Percentiles rank a stretch among this genome's conserved stretches.
Evolutionary conservation across 78 protist species (phyloP).

Genomic region (Dictyostelium brefeldianum): DNA sequence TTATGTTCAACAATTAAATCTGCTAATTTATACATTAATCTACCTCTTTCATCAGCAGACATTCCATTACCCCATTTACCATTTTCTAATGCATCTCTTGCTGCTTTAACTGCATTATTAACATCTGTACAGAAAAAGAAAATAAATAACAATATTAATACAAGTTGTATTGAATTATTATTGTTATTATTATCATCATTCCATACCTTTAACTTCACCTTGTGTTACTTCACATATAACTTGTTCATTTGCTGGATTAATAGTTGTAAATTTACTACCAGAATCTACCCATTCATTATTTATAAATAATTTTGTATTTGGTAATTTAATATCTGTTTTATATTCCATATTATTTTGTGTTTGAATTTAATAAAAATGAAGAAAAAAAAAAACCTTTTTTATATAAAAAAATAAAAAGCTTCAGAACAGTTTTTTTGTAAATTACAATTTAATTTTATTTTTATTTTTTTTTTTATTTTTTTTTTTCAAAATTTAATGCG

Average conservation of each 20-base stretch:
- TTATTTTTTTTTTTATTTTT: too few species aligned
- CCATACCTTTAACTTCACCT: slow-evolving; percentile 14
- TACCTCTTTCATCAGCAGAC: neutral
- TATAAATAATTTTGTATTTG: slow-evolving; percentile 62
- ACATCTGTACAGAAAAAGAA: too few species aligned
- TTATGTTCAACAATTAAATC: slow-evolving; percentile 66
- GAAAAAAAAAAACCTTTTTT: too few species aligned
- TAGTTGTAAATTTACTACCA: slow-evolving; percentile 22
- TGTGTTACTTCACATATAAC: slow-evolving; percentile 83
- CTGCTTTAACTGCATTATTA: slow-evolving; percentile 84
- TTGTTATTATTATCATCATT: too few species aligned
- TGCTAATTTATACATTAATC: slow-evolving; percentile 78
- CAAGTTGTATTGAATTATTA: too few species aligned
- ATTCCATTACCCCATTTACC: neutral
- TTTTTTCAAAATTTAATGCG: too few species aligned
- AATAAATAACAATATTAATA: too few species aligned
- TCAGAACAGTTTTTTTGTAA: too few species aligned
- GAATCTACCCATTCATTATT: slow-evolving; percentile 55
- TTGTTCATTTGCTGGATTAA: slow-evolving; percentile 79
- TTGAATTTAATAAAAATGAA: too few species aligned
- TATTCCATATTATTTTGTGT: too few species aligned
- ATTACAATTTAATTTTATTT: too few species aligned
- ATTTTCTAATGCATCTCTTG: slow-evolving; percentile 80
- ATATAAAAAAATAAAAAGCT: too few species aligned
- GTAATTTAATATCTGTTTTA: neutral